phyloP scores from a whole-genome alignment of 805 yeast genomes.

The Candida corydali region DNA sequence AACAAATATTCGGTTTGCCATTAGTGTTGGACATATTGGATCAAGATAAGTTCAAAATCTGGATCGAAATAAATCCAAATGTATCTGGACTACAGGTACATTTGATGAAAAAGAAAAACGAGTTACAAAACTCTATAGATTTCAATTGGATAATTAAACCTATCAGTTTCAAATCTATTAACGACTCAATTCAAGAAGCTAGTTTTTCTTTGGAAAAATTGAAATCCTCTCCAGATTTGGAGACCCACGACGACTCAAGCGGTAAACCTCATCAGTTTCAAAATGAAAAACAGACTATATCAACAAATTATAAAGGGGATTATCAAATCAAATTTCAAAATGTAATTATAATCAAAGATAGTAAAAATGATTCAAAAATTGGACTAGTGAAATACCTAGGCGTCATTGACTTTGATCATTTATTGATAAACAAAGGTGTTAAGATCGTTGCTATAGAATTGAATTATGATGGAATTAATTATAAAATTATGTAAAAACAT shows the following conservation, averaged over 20 bases:
- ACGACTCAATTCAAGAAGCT: slow-evolving; percentile 14
- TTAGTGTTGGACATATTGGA: slow-evolving; percentile 12
- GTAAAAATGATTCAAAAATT: slow-evolving; percentile 11
- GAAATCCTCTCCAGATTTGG: slow-evolving; percentile 14
- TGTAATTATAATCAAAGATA: slow-evolving; percentile 17
- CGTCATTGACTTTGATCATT: slow-evolving; percentile 26
- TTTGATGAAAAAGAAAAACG: neutral
- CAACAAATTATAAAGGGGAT: slow-evolving; percentile 15
- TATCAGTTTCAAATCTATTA: slow-evolving; percentile 16
- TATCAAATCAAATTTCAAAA: slow-evolving; percentile 25
- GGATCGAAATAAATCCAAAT: slow-evolving; percentile 29
- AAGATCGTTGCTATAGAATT: slow-evolving; percentile 21
- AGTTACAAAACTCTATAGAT: neutral
- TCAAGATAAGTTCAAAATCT: slow-evolving; percentile 17
- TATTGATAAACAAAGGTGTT: slow-evolving; percentile 28
- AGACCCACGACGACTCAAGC: slow-evolving; percentile 22
- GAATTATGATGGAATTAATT: slow-evolving; percentile 4
- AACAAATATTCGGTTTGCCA: slow-evolving; percentile 28
- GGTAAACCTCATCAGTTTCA: slow-evolving; percentile 24
- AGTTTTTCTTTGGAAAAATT: slow-evolving; percentile 25
- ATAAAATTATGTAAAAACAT: slow-evolving; percentile 6
- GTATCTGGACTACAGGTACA: slow-evolving; percentile 26
- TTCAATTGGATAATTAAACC: slow-evolving; percentile 26
- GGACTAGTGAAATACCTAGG: slow-evolving; percentile 25
- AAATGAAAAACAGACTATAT: slow-evolving; percentile 5